A percentile compares a stretch with the other conserved stretches of the same genome.
Conservation (phyloP, 345 rosid species). For the Euphorbia lathyris region DNA sequence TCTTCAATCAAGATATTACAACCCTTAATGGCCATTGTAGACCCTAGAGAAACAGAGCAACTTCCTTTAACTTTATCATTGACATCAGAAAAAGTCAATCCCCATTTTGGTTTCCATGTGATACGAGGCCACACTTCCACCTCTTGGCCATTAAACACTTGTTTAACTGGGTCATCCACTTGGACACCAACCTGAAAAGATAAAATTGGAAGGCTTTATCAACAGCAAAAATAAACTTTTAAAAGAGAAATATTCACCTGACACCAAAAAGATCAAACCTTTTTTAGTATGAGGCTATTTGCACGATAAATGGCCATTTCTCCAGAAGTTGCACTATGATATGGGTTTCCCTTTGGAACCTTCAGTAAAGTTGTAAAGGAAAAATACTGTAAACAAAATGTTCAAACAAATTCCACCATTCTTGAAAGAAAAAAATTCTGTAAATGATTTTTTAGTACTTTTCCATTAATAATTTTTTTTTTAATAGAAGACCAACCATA, state of each 20-base stretch:
- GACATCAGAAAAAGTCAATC: constrained; percentile 64
- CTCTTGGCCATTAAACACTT: constrained; percentile 80
- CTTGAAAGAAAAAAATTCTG: background rate
- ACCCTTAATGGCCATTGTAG: constrained; percentile 73
- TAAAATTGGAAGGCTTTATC: constrained; percentile 6
- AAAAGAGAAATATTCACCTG: background rate
- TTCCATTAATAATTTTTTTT: background rate
- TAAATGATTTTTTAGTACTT: background rate
- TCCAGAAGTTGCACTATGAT: constrained; percentile 95
- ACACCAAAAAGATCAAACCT: constrained; percentile 28
- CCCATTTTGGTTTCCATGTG: constrained; percentile 91
- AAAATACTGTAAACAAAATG: background rate
- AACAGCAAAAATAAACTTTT: background rate
- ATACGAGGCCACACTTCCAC: constrained; percentile 93
- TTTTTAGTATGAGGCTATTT: constrained; percentile 64
- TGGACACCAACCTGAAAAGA: constrained; percentile 64
- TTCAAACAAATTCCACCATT: background rate
- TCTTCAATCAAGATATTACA: constrained; percentile 46
- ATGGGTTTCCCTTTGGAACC: constrained; percentile 93
- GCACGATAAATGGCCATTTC: constrained; percentile 88
- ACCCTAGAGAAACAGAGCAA: constrained; percentile 65
- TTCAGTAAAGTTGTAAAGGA: constrained; percentile 22
- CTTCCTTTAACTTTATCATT: constrained; percentile 57
- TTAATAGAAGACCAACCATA: background rate
- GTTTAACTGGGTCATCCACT: constrained; percentile 58